Conservation (phyloP, 2,329 filamentous ascomycete genomes). For the Mycosphaerella sp. region DNA sequence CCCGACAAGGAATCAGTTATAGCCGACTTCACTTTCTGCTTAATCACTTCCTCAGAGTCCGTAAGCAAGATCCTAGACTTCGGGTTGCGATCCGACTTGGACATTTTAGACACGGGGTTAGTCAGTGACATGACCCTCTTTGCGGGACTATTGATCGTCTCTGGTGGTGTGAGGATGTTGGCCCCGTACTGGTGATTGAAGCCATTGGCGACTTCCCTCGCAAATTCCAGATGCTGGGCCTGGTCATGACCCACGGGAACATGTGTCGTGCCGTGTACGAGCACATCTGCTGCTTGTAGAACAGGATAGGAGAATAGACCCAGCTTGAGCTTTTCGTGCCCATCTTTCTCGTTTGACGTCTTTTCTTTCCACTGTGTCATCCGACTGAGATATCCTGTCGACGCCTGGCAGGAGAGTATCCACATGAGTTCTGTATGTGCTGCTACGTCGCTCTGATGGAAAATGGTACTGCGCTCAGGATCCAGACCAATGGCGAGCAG, state of each 20-base stretch:
- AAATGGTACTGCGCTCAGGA: conserved; percentile 68
- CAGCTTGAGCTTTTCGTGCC: conserved; percentile 57
- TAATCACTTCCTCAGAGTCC: conserved; percentile 59
- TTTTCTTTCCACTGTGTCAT: conserved; percentile 98
- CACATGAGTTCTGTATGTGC: conserved; percentile 91
- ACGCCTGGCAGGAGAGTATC: conserved; percentile 87
- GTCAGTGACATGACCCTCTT: conserved; percentile 86
- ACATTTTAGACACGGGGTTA: conserved; percentile 80
- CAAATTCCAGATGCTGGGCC: conserved; percentile 86
- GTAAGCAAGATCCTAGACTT: conserved; percentile 78
- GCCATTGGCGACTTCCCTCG: conserved; percentile 73
- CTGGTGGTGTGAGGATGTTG: conserved; percentile 56
- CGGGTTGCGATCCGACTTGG: conserved; percentile 69
- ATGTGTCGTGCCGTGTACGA: conserved; percentile 83
- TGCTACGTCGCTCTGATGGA: conserved; percentile 61
- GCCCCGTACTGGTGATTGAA: conserved; percentile 71
- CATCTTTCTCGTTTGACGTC: conserved; percentile 38
- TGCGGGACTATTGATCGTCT: conserved; percentile 70
- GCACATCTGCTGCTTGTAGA: conserved; percentile 87
- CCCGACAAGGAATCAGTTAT: conserved; percentile 65
- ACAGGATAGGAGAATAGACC: conserved; percentile 95
- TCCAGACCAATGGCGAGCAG: conserved; percentile 79
- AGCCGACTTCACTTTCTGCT: conserved; percentile 62
- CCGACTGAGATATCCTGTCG: conserved; percentile 86
- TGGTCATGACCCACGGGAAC: conserved; percentile 98